These are phyloP conservation scores for Trypanosomatidae sp. DNA, from an alignment of 208 protist species.

Conservation along the genomic window DNA sequence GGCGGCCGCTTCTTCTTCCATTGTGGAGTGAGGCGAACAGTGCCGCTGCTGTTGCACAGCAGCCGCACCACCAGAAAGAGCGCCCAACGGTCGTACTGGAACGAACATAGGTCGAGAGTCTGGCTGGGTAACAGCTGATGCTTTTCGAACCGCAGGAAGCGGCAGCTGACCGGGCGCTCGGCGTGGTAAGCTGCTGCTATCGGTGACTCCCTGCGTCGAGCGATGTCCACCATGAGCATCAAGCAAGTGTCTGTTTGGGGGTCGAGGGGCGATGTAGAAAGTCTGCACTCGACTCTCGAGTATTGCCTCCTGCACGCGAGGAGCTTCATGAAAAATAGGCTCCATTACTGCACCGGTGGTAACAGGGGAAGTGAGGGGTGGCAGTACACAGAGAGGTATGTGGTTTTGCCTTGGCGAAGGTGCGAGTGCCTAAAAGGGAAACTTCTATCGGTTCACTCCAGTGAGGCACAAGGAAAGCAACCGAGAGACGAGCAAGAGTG, in stretches of 20 bases:
- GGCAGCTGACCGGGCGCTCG: neutral
- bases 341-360: conserved; percentile 6
- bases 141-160: neutral
- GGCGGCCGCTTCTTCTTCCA: neutral
- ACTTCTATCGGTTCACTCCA: neutral
- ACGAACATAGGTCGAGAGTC: neutral
- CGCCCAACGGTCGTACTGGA: neutral
- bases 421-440: neutral
- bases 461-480: neutral
- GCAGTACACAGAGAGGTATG: neutral
- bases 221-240: neutral
- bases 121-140: neutral
- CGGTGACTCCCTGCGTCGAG: neutral
- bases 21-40: neutral
- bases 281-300: conserved; percentile 1
- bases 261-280: conserved; percentile 13
- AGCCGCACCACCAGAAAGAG: neutral
- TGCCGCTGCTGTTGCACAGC: neutral
- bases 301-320: conserved; percentile 8
- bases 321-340: conserved; percentile 8
- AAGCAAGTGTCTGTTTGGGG: neutral
- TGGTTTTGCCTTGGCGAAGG: neutral
- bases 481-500: neutral
- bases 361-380: neutral
- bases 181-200: neutral